Evolutionary conservation across 306 rosid genomes (phyloP).

Genomic region (Rosa multiflora): DNA sequence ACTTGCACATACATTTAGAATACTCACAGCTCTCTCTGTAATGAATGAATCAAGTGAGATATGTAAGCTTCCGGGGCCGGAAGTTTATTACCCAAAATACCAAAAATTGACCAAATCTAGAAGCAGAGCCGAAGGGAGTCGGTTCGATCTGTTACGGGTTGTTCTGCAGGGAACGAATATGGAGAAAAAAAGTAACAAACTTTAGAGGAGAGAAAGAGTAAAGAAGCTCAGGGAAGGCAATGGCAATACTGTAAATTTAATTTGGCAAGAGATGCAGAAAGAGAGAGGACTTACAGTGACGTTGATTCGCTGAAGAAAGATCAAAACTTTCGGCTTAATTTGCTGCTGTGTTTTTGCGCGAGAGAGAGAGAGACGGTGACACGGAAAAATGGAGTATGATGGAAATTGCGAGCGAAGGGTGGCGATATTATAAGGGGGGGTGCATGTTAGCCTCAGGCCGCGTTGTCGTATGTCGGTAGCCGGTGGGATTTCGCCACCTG

Average conservation of each 20-base stretch:
- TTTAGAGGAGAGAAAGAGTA: not conserved
- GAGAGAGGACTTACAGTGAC: conserved; percentile 25
- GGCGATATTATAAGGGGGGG: conserved; percentile 9
- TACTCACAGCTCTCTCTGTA: not conserved
- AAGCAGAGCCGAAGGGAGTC: conserved; percentile 3
- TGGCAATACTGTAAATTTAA: not conserved
- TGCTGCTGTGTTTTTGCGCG: conserved; percentile 5
- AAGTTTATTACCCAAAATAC: not conserved
- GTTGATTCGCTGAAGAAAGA: conserved; percentile 20
- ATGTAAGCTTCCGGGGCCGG: not conserved
- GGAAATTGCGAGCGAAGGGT: not conserved
- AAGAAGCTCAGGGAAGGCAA: not conserved
- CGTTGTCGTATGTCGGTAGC: conserved; percentile 55
- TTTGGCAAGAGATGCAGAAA: not conserved
- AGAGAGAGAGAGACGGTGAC: not conserved
- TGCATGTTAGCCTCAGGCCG: conserved; percentile 40
- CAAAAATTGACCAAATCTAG: conserved; percentile 16
- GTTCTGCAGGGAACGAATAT: not conserved
- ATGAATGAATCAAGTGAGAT: not conserved
- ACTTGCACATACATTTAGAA: too few species aligned
- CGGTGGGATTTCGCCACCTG: conserved; percentile 27
- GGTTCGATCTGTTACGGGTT: conserved; percentile 19
- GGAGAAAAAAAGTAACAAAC: too few species aligned
- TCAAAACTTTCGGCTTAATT: conserved; percentile 19
- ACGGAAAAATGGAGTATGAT: not conserved